phyloP scores from a whole-genome alignment of 495 filamentous ascomycete genomes.

The Aspergillus nanangensis region DNA sequence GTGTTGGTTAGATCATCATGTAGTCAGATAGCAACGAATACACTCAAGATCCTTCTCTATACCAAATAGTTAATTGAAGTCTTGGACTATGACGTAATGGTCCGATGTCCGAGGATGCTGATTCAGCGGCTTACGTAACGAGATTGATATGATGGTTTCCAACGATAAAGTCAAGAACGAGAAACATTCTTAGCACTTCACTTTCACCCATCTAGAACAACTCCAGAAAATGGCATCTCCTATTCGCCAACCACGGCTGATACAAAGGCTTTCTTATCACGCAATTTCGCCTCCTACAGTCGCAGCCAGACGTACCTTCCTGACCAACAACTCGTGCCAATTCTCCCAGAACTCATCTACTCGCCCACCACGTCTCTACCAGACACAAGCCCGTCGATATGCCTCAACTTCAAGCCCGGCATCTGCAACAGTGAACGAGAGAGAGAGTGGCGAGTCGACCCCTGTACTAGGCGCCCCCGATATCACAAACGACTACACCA shows the following conservation, averaged over 20 bases:
- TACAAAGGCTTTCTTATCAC: not conserved
- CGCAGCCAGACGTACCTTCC: not conserved
- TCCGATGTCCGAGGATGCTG: not conserved
- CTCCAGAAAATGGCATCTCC: not conserved
- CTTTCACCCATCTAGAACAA: not conserved
- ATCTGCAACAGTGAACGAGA: no score
- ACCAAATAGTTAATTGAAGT: no score
- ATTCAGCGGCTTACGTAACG: not conserved
- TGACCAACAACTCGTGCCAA: not conserved
- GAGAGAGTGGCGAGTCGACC: not conserved
- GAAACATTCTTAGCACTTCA: not conserved
- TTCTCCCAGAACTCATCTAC: not conserved
- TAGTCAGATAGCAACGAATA: no score
- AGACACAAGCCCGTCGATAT: conserved; percentile 1
- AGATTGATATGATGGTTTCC: not conserved
- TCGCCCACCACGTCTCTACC: not conserved
- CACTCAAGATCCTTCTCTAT: no score
- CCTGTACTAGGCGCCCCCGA: conserved; percentile 25
- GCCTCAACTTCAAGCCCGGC: conserved; percentile 8
- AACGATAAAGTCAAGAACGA: not conserved
- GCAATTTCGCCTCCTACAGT: not conserved
- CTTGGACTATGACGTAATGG: not conserved
- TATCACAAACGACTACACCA: conserved; percentile 67
- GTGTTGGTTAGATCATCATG: no score
- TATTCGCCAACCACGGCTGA: not conserved